Conservation (phyloP, 352 stramenopile species). For the Blastocystis hominis region DNA sequence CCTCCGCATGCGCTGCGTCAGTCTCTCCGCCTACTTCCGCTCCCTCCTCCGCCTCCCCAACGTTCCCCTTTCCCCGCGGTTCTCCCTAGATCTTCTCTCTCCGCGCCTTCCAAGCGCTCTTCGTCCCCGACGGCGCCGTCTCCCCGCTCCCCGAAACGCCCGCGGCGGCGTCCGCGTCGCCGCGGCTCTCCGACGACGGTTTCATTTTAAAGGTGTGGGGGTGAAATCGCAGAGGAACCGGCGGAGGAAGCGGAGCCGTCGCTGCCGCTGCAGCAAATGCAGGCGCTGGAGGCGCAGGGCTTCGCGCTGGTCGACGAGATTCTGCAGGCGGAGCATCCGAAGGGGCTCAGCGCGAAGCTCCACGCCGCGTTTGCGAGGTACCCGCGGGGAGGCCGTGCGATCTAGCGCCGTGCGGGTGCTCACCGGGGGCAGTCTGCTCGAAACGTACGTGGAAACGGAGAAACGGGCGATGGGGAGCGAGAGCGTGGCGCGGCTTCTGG, state of each 20-base stretch:
- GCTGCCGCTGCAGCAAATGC: neutral
- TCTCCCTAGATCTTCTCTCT: neutral
- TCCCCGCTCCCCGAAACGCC: neutral
- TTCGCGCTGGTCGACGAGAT: slow-evolving; percentile 25
- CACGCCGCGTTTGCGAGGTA: neutral
- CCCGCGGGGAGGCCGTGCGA: neutral
- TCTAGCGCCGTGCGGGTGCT: neutral
- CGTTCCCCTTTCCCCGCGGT: neutral
- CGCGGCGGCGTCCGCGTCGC: neutral
- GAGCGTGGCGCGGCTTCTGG: neutral
- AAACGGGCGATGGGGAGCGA: neutral
- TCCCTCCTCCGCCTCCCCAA: neutral
- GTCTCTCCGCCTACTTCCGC: neutral
- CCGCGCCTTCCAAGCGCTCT: neutral
- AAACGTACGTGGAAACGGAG: neutral
- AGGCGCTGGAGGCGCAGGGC: neutral
- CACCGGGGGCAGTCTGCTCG: slow-evolving; percentile 4
- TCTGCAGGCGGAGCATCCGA: neutral
- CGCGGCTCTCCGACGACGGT: too few relatives aligned
- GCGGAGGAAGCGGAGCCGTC: neutral
- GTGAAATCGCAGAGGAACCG: neutral
- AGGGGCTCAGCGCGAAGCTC: neutral
- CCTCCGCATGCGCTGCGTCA: neutral
- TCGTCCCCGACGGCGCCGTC: neutral
- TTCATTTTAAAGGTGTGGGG: neutral